Conservation (phyloP, 192 early-diverging fungal species). For the Rhizophagus sp. region DNA sequence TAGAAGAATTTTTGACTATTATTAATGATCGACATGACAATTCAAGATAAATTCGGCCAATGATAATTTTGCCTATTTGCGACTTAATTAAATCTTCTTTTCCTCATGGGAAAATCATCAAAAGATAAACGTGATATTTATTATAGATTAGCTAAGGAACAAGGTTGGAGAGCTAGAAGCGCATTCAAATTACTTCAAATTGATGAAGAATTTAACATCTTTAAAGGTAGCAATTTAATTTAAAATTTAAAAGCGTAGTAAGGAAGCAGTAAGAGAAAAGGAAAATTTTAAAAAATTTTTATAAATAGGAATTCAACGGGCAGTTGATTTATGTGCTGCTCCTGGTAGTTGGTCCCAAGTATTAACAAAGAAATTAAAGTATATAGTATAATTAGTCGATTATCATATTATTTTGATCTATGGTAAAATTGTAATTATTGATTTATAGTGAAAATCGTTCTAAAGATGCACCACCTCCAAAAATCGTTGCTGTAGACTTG, state of each 20-base stretch:
- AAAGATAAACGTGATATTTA: conserved; percentile 97
- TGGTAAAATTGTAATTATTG: background rate
- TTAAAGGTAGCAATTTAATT: conserved; percentile 55
- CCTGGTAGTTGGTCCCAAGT: conserved; percentile 99
- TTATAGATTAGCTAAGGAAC: conserved; percentile 96
- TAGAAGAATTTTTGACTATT: background rate
- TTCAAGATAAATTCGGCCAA: too few species aligned
- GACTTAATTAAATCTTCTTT: too few species aligned
- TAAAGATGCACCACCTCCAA: conserved; percentile 37
- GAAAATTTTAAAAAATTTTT: background rate
- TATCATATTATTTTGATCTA: background rate
- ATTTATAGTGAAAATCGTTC: conserved; percentile 50
- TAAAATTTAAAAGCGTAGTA: too few species aligned
- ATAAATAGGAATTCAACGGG: conserved; percentile 69
- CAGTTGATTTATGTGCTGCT: conserved; percentile 97
- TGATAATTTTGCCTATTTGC: too few species aligned
- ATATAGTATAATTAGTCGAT: background rate
- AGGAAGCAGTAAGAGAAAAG: too few species aligned
- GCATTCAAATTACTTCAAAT: conserved; percentile 98
- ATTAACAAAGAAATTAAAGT: conserved; percentile 63
- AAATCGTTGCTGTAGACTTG: conserved; percentile 89
- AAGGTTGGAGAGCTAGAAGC: conserved; percentile 95
- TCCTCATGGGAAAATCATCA: conserved; percentile 72
- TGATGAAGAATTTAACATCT: conserved; percentile 92
- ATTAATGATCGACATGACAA: too few species aligned